These are phyloP conservation scores for Amanita molliuscula DNA, from an alignment of 768 basidiomycete species.

Conservation along the genomic window DNA sequence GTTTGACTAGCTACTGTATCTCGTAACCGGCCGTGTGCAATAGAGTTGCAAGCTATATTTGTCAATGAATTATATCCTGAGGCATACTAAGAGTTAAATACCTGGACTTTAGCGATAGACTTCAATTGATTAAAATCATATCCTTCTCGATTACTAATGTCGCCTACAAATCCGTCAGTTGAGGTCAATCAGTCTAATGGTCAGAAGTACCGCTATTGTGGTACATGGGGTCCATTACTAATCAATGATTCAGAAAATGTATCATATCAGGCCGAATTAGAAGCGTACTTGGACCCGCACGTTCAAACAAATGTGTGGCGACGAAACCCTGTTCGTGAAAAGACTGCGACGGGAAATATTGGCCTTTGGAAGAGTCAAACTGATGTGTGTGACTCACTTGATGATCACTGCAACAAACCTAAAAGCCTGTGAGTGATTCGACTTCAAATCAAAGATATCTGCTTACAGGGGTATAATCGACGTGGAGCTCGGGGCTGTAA, in stretches of 20 bases:
- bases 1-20: slow-evolving; percentile 10
- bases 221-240: slow-evolving; percentile 84
- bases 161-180: slow-evolving; percentile 33
- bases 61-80: background rate
- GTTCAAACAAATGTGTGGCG: slow-evolving; percentile 81
- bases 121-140: slow-evolving; percentile 79
- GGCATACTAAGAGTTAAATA: slow-evolving; percentile 14
- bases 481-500: slow-evolving; percentile 70
- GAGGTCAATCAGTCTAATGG: background rate
- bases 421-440: slow-evolving; percentile 5
- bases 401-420: slow-evolving; percentile 90
- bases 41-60: slow-evolving; percentile 53
- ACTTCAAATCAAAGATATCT: background rate
- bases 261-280: background rate
- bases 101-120: slow-evolving; percentile 84
- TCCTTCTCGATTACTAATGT: slow-evolving; percentile 67
- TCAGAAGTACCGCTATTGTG: slow-evolving; percentile 58
- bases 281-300: slow-evolving; percentile 60
- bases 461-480: slow-evolving; percentile 55
- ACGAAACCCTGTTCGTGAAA: slow-evolving; percentile 80
- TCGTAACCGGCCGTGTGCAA: slow-evolving; percentile 63
- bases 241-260: background rate
- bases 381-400: slow-evolving; percentile 33
- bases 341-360: slow-evolving; percentile 31
- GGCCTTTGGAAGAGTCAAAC: background rate